These are phyloP conservation scores for Tetradesmus obliquus DNA, from an alignment of 139 green algal genomes.

Conservation along the genomic window DNA sequence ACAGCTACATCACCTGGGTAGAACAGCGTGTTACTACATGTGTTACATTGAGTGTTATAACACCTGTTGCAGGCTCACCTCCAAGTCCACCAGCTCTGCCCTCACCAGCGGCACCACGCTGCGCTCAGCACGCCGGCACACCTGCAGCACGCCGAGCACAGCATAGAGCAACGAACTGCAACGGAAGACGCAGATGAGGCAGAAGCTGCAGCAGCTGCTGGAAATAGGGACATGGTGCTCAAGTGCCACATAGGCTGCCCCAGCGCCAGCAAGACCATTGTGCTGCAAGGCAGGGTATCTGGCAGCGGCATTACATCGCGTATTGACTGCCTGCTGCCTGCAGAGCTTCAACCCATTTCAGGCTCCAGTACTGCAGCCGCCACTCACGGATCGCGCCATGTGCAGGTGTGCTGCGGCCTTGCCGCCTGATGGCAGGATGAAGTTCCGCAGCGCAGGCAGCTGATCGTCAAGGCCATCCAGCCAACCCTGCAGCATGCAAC, in stretches of 20 bases:
- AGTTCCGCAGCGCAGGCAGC: conserved; percentile 88
- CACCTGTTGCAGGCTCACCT: neutral
- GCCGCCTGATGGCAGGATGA: conserved; percentile 95
- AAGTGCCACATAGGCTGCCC: no score
- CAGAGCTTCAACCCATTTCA: neutral
- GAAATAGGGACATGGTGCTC: no score
- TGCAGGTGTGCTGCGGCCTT: conserved; percentile 76
- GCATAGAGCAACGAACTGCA: no score
- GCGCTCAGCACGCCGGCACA: conserved; percentile 93
- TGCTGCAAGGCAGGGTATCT: no score
- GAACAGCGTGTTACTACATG: no score
- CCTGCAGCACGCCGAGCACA: conserved; percentile 24
- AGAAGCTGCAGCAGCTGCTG: no score
- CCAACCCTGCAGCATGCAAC: conserved; percentile 66
- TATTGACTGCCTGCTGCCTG: no score
- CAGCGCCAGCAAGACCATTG: no score
- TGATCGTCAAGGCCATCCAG: conserved; percentile 87
- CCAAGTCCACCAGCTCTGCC: conserved; percentile 49
- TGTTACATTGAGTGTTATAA: neutral
- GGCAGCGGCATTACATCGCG: no score
- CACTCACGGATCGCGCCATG: conserved; percentile 71
- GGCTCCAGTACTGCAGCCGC: neutral
- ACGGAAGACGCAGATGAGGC: neutral
- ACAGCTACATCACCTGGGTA: neutral
- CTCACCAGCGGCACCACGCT: conserved; percentile 76